Evolutionary conservation across 1,284 basidiomycete species (phyloP).

Genomic region (Moniliophthora roreri): DNA sequence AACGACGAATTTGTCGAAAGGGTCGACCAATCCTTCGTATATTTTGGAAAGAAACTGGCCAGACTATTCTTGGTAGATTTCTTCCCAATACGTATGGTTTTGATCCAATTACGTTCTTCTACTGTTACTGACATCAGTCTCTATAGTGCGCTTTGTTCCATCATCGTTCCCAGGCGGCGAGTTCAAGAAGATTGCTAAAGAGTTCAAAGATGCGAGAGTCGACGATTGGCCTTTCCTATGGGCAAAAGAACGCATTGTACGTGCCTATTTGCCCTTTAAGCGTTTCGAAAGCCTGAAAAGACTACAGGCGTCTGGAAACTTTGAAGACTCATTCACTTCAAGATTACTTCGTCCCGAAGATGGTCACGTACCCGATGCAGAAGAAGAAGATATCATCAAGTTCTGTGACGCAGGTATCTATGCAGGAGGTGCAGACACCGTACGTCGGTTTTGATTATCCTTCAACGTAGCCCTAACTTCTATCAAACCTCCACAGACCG

Average conservation of each 20-base stretch:
- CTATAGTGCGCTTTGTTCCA: constrained; percentile 38
- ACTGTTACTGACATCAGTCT: neutral
- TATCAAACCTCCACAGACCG: constrained; percentile 28
- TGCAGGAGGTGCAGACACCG: constrained; percentile 47
- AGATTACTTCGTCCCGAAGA: constrained; percentile 28
- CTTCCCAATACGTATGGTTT: constrained; percentile 11
- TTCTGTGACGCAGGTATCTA: constrained; percentile 36
- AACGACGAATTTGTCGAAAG: constrained; percentile 33
- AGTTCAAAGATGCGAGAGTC: constrained; percentile 18
- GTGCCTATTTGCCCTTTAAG: constrained; percentile 6
- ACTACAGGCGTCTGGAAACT: constrained; percentile 29
- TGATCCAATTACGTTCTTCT: neutral
- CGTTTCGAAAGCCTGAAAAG: neutral
- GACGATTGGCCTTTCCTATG: constrained; percentile 30
- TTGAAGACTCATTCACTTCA: constrained; percentile 35
- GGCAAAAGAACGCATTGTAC: constrained; percentile 34
- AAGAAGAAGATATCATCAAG: constrained; percentile 31
- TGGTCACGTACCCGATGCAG: constrained; percentile 19
- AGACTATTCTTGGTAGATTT: constrained; percentile 26
- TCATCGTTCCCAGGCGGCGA: constrained; percentile 40
- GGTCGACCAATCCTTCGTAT: constrained; percentile 26
- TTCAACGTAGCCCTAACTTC: constrained; percentile 7
- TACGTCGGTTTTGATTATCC: constrained; percentile 14
- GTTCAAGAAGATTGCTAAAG: constrained; percentile 31
- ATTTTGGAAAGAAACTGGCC: constrained; percentile 17